Percentiles rank a stretch among this genome's conserved stretches.
These are phyloP conservation scores for Iberis pinnata DNA, from an alignment of 345 rosid genomes.

Conservation along the genomic window DNA sequence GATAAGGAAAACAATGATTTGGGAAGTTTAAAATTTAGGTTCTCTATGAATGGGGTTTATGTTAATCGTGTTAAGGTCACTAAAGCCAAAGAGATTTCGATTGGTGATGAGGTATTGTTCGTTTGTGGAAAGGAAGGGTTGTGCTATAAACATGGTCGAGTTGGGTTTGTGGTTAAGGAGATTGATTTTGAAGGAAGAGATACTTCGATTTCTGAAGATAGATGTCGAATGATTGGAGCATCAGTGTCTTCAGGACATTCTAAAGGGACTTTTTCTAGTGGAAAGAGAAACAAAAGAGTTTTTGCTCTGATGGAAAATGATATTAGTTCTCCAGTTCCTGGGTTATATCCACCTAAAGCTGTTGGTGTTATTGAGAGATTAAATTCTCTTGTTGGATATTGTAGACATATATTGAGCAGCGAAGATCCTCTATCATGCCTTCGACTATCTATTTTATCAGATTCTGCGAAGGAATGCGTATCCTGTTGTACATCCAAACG, in stretches of 20 bases:
- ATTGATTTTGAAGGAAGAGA: constrained; percentile 44
- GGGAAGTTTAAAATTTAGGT: constrained; percentile 28
- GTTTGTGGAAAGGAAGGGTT: constrained; percentile 44
- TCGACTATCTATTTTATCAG: constrained; percentile 29
- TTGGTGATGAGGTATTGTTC: constrained; percentile 72
- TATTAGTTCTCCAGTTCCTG: constrained; percentile 14
- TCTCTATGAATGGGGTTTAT: constrained; percentile 59
- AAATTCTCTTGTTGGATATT: constrained; percentile 38
- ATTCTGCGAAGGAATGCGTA: constrained; percentile 20
- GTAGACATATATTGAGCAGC: constrained; percentile 49
- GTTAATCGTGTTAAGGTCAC: constrained; percentile 51
- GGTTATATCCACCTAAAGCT: constrained; percentile 18
- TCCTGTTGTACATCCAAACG: constrained; percentile 19
- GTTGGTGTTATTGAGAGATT: constrained; percentile 33
- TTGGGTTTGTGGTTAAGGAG: constrained; percentile 63
- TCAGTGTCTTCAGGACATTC: constrained; percentile 33
- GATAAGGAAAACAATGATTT: constrained; percentile 22
- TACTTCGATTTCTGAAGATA: constrained; percentile 1
- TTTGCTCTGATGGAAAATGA: constrained; percentile 47
- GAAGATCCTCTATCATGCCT: constrained; percentile 57
- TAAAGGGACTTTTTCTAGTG: constrained; percentile 49
- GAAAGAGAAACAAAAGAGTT: constrained; percentile 63
- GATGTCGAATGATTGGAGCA: constrained; percentile 26
- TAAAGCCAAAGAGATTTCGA: constrained; percentile 36
- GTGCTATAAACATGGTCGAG: constrained; percentile 35